phyloP scores from a whole-genome alignment of 148 eudicot genomes.

The Fagopyrum tataricum region DNA sequence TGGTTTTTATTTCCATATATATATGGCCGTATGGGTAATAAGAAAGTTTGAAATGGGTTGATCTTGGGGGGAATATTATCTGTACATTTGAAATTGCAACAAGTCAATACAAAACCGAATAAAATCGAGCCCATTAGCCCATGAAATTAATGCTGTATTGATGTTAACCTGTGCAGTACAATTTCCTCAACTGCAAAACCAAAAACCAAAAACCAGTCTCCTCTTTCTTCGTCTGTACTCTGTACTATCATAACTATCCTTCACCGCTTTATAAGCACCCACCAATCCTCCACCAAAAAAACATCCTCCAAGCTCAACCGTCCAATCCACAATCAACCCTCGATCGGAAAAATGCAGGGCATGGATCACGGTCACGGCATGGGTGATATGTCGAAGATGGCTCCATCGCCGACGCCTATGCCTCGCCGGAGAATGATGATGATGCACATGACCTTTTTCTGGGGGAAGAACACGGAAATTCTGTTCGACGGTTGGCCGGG shows the following conservation, averaged over 20 bases:
- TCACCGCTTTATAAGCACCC: neutral
- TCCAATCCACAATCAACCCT: neutral
- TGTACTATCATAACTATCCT: neutral
- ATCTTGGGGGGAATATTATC: too few species aligned
- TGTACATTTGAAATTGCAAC: too few species aligned
- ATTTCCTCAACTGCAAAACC: neutral
- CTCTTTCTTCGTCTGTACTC: neutral
- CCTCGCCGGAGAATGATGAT: conserved; percentile 24
- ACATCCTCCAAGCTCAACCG: neutral
- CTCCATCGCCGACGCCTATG: conserved; percentile 2
- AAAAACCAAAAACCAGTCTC: neutral
- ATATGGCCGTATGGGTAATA: too few species aligned
- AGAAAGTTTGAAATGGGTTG: too few species aligned
- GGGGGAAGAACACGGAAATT: conserved; percentile 51
- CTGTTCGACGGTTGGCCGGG: conserved; percentile 74
- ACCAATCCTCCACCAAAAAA: neutral
- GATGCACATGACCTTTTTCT: conserved; percentile 89
- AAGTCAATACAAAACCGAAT: too few species aligned
- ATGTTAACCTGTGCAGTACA: neutral
- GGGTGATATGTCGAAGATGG: neutral
- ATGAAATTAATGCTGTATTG: neutral
- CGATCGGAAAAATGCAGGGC: neutral
- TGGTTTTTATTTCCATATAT: too few species aligned
- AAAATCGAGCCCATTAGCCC: too few species aligned
- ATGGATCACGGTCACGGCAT: conserved; percentile 15